Base-by-base conservation (phyloP, 2,329 filamentous ascomycete species). In the Nemania diffusa region DNA sequence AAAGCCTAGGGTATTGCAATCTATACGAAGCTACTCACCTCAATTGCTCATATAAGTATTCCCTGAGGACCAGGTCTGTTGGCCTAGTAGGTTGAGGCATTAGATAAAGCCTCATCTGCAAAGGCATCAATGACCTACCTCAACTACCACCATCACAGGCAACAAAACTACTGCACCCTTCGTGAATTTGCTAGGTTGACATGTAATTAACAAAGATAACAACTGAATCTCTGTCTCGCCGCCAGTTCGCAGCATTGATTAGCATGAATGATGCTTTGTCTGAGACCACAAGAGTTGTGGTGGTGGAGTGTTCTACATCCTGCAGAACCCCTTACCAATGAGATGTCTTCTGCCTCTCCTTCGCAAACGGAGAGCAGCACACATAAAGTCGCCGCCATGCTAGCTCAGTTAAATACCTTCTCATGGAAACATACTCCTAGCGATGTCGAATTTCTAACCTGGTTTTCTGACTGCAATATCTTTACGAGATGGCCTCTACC, bases 161-260 rank as follows among this genome's bases (percentile, higher is more conserved):
- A 42, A 22, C 5, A 53, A 15, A 5, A 26, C 29, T 20, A 48
- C 6, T 17, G 6, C n/a, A 53, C 20, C 7, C 22, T 60, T 34
- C 34, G 22, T 22, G 20, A 52, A 63, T 46, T 32, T n/a, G 22
- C 17, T 3, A 64, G 24, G 5, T 7, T n/a, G 13, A 34, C 15
- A 57, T 46, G 44, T 4, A 32, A 13, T 17, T 8, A 15, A 65
- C 27, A 65, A 65, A 68, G 48, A 53, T 52, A 8, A 17, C 11
- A 40, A 46, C 13, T 46, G 22, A 63, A 17, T 52, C 11, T 53
- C 59, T 67, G 67, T 67, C 64, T 69, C 56, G 57, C 67, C 59
- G 64, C 64, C 46, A 52, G 64, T 62, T 58, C 40, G 26, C 34
- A 40, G 24, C 1, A 22, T 6, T 40, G 4, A 27, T 29, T 5